phyloP scores from a whole-genome alignment of 2,329 filamentous ascomycete species.

The Bipolaris bicolor region DNA sequence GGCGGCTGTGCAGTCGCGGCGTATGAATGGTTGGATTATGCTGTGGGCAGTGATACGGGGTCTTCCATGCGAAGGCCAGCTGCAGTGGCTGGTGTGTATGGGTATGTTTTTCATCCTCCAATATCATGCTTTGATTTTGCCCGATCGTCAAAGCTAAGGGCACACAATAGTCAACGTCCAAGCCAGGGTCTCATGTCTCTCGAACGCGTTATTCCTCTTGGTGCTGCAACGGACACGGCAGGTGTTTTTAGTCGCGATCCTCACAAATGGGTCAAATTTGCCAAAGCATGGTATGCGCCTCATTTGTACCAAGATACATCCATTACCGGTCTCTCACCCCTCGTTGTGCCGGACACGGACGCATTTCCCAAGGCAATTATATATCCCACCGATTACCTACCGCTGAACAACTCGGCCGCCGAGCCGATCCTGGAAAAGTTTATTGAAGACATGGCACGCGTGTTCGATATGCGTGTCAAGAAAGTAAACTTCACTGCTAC shows the following conservation, averaged over 20 bases:
- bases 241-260: slow-evolving; percentile 36
- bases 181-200: slow-evolving; percentile 36
- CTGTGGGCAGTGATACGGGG: slow-evolving; percentile 55
- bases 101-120: slow-evolving; percentile 18
- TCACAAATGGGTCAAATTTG: slow-evolving; percentile 48
- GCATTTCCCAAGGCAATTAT: slow-evolving; percentile 49
- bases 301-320: slow-evolving; percentile 43
- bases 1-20: slow-evolving; percentile 49
- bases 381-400: slow-evolving; percentile 52
- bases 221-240: slow-evolving; percentile 34
- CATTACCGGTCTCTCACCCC: slow-evolving; percentile 48
- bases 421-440: slow-evolving; percentile 49
- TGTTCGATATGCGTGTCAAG: slow-evolving; percentile 49
- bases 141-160: not conserved
- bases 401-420: slow-evolving; percentile 49
- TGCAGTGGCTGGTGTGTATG: slow-evolving; percentile 53
- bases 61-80: slow-evolving; percentile 57
- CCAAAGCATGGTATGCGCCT: slow-evolving; percentile 50
- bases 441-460: slow-evolving; percentile 42
- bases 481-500: slow-evolving; percentile 48
- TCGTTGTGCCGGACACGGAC: slow-evolving; percentile 44
- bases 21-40: slow-evolving; percentile 56
- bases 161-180: slow-evolving; percentile 23
- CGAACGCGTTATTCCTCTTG: slow-evolving; percentile 31
- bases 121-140: not conserved